Evolutionary conservation across 306 rosid species (phyloP), one percentile per base, ranked within the genome.

Genomic region (Rosa lucieae): DNA sequence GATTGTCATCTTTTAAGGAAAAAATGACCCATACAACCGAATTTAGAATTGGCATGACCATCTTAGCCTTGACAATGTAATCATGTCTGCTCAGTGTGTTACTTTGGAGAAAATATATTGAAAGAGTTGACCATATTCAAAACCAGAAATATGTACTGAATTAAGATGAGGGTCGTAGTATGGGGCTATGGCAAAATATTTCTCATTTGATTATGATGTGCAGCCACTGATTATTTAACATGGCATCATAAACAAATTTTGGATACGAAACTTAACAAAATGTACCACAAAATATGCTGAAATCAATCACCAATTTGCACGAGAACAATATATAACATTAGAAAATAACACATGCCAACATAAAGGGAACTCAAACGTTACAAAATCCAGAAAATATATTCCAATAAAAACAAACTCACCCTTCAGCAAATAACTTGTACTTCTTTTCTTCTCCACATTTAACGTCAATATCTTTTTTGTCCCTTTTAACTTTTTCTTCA

Each of bases 391-490:
- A 17, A 37, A 71, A 14, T 23, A 42, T 11, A 26, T 58, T 42
- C 53, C 20, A 67, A 26, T 3, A 13, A 1, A 63, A 58, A 79
- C 70, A 86, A 82, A 91, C 97, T 89, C 70, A 94, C 98, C 98
- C 97, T 86, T 94, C 97, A 14, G 91, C 97, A 86, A 89, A 82
- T 81, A 94, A 83, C 29, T 84, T 79, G 84, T 85, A 92, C 83
- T 84, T 90, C 32, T 83, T 83, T 3, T 80, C 79, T 76, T 78
- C 6, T 67, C 76, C 75, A 15, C 5, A 74, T 81, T 85, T 83
- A 77, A 86, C 86, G 66, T 77, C 85, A 74, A 15, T 14, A 58
- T 82, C 52, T 5, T 81, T 77, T 82, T 78, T 4, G 65, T 77
- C 69, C 17, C 5, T 75, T 84, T 88, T 87, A 76, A 82, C 88